Base-by-base conservation (phyloP, 345 rosid genomes). In the Lepidium aucheri region DNA sequence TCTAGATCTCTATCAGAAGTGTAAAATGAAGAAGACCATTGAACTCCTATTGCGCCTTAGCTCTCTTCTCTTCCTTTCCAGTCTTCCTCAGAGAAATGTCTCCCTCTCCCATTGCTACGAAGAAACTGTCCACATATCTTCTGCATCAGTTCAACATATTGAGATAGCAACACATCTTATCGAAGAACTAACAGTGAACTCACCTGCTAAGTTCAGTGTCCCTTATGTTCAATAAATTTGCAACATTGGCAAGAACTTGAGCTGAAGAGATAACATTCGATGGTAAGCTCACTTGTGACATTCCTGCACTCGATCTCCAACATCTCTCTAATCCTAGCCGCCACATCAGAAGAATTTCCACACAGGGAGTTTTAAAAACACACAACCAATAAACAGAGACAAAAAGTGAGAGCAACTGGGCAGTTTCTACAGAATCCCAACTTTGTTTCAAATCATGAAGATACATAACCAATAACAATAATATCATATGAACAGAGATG, bases 101-200 rank as follows among this genome's bases (percentile, higher is more conserved):
- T 43, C 93, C 97, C 92, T 86, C 96, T 43, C 93, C 97, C 92
- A 83, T 85, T 13, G 97, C 97, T 22, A 94, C 86, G 64, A 94
- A 96, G 71, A 88, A 90, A 72, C 96, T 86, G 67, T 8, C 69
- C 11, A 63, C 65, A 63, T 4, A 42, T 63, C 61, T 41, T 62
- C 64, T 15, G 14, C 59, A 46, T 53, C 55, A 60, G 39, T 40
- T 41, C 50, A 41, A 43, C 35, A 20, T 24, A 33, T 34, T 18
- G 30, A 15, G 17, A 63, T 20, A 7, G 24, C 28, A 63, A 56
- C 8, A 20, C 41, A 67, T 17, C 20, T 26, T 12, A 34, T 24
- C 16, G 10, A 40, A 53, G 24, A 35, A 4, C 43, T 5, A 42
- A 69, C 13, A 49, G 18, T 34, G 6, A 49, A 43, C 81, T 59